phyloP scores from a whole-genome alignment of 2,329 filamentous ascomycete genomes.

The Pseudocercospora pini-densiflorae region DNA sequence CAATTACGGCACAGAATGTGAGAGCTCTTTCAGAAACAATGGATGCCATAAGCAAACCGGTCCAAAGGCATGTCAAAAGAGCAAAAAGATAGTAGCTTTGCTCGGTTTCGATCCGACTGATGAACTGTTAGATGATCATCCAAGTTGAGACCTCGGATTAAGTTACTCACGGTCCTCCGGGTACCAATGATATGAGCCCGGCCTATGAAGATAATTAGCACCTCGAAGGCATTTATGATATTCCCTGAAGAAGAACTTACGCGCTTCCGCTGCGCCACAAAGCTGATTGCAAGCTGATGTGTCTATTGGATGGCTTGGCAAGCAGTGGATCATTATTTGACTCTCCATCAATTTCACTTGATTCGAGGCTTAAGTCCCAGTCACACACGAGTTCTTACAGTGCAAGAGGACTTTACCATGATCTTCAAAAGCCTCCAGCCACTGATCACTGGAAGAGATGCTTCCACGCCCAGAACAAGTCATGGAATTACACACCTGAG shows the following conservation, averaged over 20 bases:
- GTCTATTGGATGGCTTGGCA: too few species aligned
- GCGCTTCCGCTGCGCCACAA: too few species aligned
- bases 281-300: too few species aligned
- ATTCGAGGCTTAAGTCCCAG: not conserved
- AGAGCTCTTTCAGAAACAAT: not conserved
- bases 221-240: too few species aligned
- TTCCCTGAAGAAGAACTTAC: too few species aligned
- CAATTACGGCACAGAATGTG: not conserved
- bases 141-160: too few species aligned
- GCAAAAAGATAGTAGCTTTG: too few species aligned
- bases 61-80: not conserved
- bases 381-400: not conserved
- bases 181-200: too few species aligned
- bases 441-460: not conserved
- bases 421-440: not conserved
- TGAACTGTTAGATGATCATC: too few species aligned
- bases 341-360: not conserved
- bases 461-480: not conserved
- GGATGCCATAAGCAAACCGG: not conserved
- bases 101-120: too few species aligned
- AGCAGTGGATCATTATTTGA: not conserved
- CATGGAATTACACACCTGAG: not conserved
- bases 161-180: too few species aligned
- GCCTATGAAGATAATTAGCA: too few species aligned
- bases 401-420: not conserved